A percentile compares a stretch with the other conserved stretches of the same genome.
Conservation (phyloP, 2,329 filamentous ascomycete genomes). For the Bertia moriformis region DNA sequence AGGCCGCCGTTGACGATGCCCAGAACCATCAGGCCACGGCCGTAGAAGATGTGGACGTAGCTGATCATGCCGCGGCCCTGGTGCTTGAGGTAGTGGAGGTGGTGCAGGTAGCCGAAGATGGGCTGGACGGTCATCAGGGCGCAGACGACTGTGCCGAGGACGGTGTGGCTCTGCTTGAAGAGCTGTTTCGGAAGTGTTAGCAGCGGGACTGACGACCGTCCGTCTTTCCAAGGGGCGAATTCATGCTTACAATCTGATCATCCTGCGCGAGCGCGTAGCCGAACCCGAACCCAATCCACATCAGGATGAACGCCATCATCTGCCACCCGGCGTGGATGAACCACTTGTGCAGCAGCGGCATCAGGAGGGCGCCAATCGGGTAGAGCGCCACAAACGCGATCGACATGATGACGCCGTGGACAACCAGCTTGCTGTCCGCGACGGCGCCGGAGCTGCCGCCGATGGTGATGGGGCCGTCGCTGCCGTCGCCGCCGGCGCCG, state of each 20-base stretch:
- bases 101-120: conserved; percentile 24
- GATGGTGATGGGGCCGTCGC: conserved; percentile 5
- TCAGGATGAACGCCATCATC: neutral
- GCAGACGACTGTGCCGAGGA: conserved; percentile 28
- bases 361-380: conserved; percentile 6
- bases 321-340: neutral
- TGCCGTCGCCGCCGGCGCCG: neutral
- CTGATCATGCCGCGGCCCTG: conserved; percentile 23
- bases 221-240: too few relatives aligned
- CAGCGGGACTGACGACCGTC: too few relatives aligned
- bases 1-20: conserved; percentile 30
- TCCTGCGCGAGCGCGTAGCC: too few relatives aligned
- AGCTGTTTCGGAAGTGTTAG: conserved; percentile 1
- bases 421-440: conserved; percentile 2
- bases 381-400: conserved; percentile 7
- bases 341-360: conserved; percentile 3
- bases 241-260: too few relatives aligned
- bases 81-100: conserved; percentile 20
- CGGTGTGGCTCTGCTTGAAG: conserved; percentile 25
- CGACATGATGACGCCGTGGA: conserved; percentile 7
- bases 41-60: conserved; percentile 25
- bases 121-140: conserved; percentile 23
- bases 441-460: conserved; percentile 1
- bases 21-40: conserved; percentile 21
- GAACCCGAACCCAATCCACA: neutral